Conservation (phyloP, 73 alveolate species). For the Tetrahymena malaccensis region DNA sequence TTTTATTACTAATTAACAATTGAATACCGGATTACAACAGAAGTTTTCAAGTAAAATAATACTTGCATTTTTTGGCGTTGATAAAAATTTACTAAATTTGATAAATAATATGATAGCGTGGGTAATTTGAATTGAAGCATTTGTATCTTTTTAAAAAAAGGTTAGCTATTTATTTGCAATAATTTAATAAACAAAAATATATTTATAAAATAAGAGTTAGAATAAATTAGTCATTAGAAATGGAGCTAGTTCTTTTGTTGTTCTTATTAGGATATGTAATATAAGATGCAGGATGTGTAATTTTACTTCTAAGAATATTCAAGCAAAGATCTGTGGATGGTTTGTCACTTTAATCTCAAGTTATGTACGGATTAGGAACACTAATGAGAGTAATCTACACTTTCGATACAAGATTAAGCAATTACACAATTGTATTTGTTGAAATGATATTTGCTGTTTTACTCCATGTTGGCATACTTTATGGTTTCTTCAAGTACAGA, state of each 20-base stretch:
- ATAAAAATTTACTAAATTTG: not conserved
- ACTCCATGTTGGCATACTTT: not conserved
- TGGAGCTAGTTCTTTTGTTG: conserved; percentile 14
- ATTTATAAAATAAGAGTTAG: not conserved
- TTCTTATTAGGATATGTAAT: conserved; percentile 29
- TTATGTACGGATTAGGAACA: conserved; percentile 32
- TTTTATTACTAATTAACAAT: no score
- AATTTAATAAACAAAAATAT: not conserved
- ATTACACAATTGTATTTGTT: not conserved
- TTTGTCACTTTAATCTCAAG: conserved; percentile 18
- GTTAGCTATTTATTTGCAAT: not conserved
- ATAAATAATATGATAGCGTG: not conserved
- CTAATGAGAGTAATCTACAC: conserved; percentile 26
- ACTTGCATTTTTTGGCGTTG: not conserved
- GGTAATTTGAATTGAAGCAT: not conserved
- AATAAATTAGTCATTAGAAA: not conserved
- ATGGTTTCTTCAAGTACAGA: conserved; percentile 22
- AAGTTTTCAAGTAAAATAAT: no score
- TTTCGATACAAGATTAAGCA: conserved; percentile 17
- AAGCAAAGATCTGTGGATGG: conserved; percentile 17
- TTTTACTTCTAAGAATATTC: not conserved
- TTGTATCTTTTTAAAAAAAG: not conserved
- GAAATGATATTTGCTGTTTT: conserved; percentile 1
- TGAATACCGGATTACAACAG: no score
- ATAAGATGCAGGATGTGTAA: conserved; percentile 7